Percentiles rank a stretch among this genome's conserved stretches.
phyloP scores from a whole-genome alignment of 148 eudicot species.

The Amaranthus palmeri region DNA sequence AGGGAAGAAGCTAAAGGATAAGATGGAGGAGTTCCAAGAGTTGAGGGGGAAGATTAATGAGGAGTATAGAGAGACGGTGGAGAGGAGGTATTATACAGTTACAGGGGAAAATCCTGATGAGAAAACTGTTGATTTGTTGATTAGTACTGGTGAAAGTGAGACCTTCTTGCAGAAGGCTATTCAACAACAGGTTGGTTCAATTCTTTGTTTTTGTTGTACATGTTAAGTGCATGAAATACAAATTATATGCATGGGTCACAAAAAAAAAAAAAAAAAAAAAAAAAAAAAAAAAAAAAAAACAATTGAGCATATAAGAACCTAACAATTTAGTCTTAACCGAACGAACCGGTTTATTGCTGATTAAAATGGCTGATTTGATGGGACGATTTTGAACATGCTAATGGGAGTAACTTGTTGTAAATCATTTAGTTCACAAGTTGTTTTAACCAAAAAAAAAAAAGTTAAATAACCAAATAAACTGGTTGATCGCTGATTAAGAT shows the following conservation, averaged over 20 bases:
- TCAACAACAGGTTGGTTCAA: conserved; percentile 54
- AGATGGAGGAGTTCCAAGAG: conserved; percentile 63
- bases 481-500: too few relatives aligned
- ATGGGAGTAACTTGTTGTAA: too few relatives aligned
- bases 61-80: conserved; percentile 77
- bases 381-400: too few relatives aligned
- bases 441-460: too few relatives aligned
- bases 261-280: too few relatives aligned
- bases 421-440: too few relatives aligned
- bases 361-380: too few relatives aligned
- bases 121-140: conserved; percentile 50
- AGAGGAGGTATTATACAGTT: conserved; percentile 75
- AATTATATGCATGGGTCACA: not conserved
- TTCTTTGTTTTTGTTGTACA: not conserved
- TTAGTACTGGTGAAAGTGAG: conserved; percentile 84
- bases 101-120: conserved; percentile 86
- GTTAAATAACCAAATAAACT: too few relatives aligned
- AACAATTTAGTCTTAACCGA: too few relatives aligned
- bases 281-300: too few relatives aligned
- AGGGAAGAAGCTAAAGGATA: conserved; percentile 61
- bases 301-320: too few relatives aligned
- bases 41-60: conserved; percentile 46
- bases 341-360: too few relatives aligned
- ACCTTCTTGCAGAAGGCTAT: conserved; percentile 77
- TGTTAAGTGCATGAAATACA: not conserved